Percentiles rank a stretch among this genome's conserved stretches.
Conservation (phyloP, 352 stramenopile genomes). For the Pythium rhizo-oryzae region DNA sequence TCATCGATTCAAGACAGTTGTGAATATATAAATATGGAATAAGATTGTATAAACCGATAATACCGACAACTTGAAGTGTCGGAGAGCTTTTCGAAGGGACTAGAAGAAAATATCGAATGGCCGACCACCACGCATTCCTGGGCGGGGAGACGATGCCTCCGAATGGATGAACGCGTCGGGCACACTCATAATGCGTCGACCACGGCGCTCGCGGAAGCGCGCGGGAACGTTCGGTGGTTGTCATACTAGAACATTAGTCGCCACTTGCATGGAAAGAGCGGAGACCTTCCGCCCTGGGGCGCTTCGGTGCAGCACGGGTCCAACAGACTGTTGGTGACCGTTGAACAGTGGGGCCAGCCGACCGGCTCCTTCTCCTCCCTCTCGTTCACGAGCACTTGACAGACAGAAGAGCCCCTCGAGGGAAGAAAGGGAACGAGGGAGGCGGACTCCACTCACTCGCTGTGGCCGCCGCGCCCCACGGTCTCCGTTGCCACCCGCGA, state of each 20-base stretch:
- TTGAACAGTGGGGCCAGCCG: too few species aligned
- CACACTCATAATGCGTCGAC: not conserved
- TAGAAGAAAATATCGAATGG: not conserved
- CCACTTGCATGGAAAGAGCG: too few species aligned
- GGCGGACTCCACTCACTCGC: not conserved
- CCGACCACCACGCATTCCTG: too few species aligned
- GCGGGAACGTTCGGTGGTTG: not conserved
- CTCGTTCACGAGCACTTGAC: not conserved
- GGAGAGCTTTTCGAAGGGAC: too few species aligned
- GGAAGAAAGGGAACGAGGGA: too few species aligned
- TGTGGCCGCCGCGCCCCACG: too few species aligned
- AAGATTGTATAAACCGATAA: constrained; percentile 6
- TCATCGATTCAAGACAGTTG: not conserved
- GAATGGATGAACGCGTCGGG: too few species aligned
- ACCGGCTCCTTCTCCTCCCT: not conserved
- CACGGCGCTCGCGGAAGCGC: not conserved
- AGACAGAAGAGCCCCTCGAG: not conserved
- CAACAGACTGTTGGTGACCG: too few species aligned
- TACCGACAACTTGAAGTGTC: constrained; percentile 2
- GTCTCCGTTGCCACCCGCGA: too few species aligned
- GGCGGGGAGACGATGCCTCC: not conserved
- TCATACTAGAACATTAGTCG: too few species aligned
- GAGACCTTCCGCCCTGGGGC: too few species aligned
- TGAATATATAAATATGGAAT: not conserved
- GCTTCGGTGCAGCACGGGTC: too few species aligned